Conservation (phyloP, 1,139 yeast species). For the Debaryomyces robertsiae region DNA sequence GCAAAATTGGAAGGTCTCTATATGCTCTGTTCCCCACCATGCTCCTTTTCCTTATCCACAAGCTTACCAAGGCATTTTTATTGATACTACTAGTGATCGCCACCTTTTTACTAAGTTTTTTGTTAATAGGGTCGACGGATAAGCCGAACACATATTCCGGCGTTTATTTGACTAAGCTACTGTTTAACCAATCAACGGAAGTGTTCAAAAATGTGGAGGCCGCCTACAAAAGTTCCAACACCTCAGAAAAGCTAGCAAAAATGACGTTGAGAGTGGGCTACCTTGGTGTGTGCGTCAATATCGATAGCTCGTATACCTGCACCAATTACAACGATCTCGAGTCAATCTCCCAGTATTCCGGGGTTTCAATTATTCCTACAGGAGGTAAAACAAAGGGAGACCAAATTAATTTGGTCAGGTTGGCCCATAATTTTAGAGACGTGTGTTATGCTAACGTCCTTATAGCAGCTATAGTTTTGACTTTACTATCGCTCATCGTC, state of each 20-base stretch:
- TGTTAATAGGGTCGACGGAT: constrained; percentile 55
- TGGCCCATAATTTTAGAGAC: constrained; percentile 45
- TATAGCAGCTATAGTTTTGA: constrained; percentile 49
- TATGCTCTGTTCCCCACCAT: neutral
- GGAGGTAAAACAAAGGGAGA: constrained; percentile 26
- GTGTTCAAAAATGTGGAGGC: constrained; percentile 36
- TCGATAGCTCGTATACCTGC: constrained; percentile 33
- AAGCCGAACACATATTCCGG: constrained; percentile 42
- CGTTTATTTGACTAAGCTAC: constrained; percentile 47
- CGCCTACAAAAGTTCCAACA: constrained; percentile 28
- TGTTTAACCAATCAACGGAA: constrained; percentile 46
- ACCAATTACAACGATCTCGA: constrained; percentile 28
- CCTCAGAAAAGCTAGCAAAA: constrained; percentile 23
- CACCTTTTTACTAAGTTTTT: constrained; percentile 47
- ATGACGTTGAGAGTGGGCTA: constrained; percentile 53
- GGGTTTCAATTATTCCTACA: constrained; percentile 22
- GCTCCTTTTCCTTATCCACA: constrained; percentile 9
- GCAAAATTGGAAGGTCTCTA: neutral
- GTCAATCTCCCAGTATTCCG: constrained; percentile 26
- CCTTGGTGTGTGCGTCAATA: constrained; percentile 48
- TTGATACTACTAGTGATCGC: constrained; percentile 37
- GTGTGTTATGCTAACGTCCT: constrained; percentile 59
- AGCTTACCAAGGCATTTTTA: constrained; percentile 16
- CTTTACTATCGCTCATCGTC: constrained; percentile 42
- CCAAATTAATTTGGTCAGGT: constrained; percentile 39